Conservation (phyloP, 257 asterid species). For the Anisodus acutangulus region DNA sequence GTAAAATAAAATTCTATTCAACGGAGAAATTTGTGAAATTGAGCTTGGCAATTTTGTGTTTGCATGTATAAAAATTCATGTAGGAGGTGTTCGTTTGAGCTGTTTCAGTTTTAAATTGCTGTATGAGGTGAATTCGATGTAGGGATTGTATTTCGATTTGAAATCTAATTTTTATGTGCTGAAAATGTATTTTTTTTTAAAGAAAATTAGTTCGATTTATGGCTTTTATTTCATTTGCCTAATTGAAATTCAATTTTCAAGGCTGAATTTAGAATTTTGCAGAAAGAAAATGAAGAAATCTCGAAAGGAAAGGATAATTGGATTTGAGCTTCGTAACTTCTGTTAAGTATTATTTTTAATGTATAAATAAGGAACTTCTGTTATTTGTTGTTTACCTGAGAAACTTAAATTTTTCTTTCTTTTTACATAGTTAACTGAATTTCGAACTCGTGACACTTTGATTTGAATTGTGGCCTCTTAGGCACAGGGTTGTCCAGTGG, state of each 20-base stretch:
- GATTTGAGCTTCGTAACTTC: conserved; percentile 11
- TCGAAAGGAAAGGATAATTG: neutral
- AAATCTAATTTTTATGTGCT: neutral
- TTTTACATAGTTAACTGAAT: neutral
- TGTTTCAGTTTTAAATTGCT: neutral
- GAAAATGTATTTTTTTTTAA: neutral
- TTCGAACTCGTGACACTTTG: neutral
- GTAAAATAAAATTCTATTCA: neutral
- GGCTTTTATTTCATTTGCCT: too few species aligned
- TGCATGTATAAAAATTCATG: neutral
- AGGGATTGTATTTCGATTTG: conserved; percentile 20
- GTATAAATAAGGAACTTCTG: too few species aligned
- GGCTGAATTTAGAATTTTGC: neutral
- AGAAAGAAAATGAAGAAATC: neutral
- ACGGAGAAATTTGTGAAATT: neutral
- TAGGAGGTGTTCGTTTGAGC: neutral
- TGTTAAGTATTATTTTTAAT: neutral
- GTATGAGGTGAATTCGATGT: neutral
- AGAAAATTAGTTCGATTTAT: too few species aligned
- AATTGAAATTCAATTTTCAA: too few species aligned
- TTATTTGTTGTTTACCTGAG: conserved; percentile 14
- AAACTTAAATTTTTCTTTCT: neutral
- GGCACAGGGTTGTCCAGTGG: neutral
- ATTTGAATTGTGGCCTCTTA: neutral
- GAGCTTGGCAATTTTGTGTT: neutral